Evolutionary conservation across 331 rosid genomes (phyloP), one percentile per base, ranked within the genome.

Genomic region (Phaseolus coccineus): DNA sequence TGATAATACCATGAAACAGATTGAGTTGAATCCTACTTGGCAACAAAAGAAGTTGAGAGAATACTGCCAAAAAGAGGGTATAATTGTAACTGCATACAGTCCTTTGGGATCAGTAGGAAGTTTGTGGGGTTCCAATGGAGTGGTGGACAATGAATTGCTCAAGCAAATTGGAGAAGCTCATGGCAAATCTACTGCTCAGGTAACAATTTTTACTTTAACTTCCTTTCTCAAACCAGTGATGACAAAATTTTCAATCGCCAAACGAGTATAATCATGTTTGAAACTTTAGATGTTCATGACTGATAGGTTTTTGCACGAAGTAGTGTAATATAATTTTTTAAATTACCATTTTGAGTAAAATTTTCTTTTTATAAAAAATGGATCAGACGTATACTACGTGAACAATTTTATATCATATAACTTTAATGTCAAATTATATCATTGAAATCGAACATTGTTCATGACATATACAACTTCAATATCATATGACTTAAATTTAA

Each of bases 121-220:
- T 13, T 0, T 0, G 0, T 85, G 90, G 90, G 93, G 90, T 0
- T 53, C 80, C 19, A 82, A 77, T 16, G 51, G 71, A 19, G 86
- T 89, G 28, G 10, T 85, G 69, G 87, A 84, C 19, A 85, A 47
- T 63, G 52, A 81, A 51, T 35, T 85, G 22, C 89, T 87, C 8
- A 84, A 80, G 28, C 52, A 87, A 10, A 84, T 87, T 6, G 90
- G 86, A 0, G 16, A 65, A 62, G 63, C 78, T 47, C 80, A 62
- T 8, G 79, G 75, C 16, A 90, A 85, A 65, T 65, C 86, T 4
- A 5, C 84, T 56, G 87, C 94, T 56, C 94, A 87, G 90, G 90
- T 87, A 13, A 39, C 4, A 0, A 37, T 71, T 62, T 37, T 19
- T 12, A 24, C 9, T 25, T 46, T 33, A 19, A 19, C 22, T 19